phyloP scores from a whole-genome alignment of 345 rosid species.

The Syzygium aqueum region DNA sequence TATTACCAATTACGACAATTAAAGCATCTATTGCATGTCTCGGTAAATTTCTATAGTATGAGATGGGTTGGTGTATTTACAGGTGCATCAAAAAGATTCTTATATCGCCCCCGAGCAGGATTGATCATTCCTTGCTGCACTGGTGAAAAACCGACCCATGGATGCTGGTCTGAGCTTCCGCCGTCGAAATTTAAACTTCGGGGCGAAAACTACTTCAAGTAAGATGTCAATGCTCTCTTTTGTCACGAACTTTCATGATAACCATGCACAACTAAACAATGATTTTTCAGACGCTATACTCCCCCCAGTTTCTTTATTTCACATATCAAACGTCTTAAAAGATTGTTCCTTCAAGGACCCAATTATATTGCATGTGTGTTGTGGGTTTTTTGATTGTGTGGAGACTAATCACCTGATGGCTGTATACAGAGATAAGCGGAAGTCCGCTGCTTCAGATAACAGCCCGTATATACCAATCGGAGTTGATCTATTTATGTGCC shows the following conservation, averaged over 20 bases:
- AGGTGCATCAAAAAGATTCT: conserved; percentile 53
- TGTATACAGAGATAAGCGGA: conserved; percentile 68
- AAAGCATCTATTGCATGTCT: not conserved
- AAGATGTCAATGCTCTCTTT: conserved; percentile 7
- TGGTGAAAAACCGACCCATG: conserved; percentile 33
- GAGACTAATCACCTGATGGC: not conserved
- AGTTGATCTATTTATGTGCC: conserved; percentile 70
- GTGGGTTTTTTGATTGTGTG: not conserved
- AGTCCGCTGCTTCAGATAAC: conserved; percentile 53
- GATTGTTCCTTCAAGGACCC: not conserved
- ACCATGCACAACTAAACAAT: not conserved
- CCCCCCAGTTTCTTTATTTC: not conserved
- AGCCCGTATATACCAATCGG: conserved; percentile 70
- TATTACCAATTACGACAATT: not conserved
- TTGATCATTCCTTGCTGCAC: conserved; percentile 27
- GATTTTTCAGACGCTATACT: not conserved
- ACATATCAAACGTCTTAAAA: not conserved
- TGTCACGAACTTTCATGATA: not conserved
- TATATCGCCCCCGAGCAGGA: conserved; percentile 60
- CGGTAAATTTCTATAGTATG: not conserved
- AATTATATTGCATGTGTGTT: not conserved
- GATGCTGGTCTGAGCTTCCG: conserved; percentile 61
- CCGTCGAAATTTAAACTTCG: conserved; percentile 70
- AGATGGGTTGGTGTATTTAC: not conserved
- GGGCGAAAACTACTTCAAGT: conserved; percentile 60